Evolutionary conservation across 2,329 filamentous ascomycete genomes (phyloP), one percentile per base, ranked within the genome.

Genomic region (Orbilia javanica): DNA sequence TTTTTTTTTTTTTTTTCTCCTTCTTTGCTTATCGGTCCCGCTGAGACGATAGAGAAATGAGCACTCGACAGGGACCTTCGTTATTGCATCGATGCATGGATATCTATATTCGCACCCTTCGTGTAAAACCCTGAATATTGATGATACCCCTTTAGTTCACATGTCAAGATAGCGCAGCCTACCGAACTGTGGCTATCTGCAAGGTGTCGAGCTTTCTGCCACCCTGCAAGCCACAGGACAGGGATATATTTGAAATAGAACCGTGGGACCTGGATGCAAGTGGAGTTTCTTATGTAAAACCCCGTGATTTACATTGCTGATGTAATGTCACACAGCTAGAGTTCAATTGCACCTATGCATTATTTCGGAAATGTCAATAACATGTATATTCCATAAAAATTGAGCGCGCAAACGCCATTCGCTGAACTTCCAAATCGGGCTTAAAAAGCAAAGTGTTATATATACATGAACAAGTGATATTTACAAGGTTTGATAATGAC

Each of bases 211-310:
- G 20, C 39, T 62, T 70, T 29, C 55, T 42, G 29, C 25, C 44
- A 50, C 42, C 36, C 34, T 39, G 50, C 39, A 69, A 70, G 53
- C 52, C 55, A 64, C 44, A 10, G 8, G 29, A 13, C 69, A 65
- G 36, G 69, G 69, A 48, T 44, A 8, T 73, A 66, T 73, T 73
- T 73, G 57, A 31, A 73, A 73, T 73, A 65, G 42, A 66, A 42
- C 4, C 44, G 67, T 50, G 67, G 67, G 34, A 46, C 34, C 31
- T 44, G 34, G 27, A 62, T 29, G 52, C 29, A 55, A 39, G 29
- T 57, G 13, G 52, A 36, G 29, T 29, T 15, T 39, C 29, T 44
- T 13, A 39, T 39, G 13, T 50, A 55, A 67, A 67, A 46, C 57
- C 64, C 57, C 48, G 48, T 48, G 46, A 53, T 53, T 36, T 44